phyloP scores from a whole-genome alignment of 331 rosid genomes.

The Malus hybrid region DNA sequence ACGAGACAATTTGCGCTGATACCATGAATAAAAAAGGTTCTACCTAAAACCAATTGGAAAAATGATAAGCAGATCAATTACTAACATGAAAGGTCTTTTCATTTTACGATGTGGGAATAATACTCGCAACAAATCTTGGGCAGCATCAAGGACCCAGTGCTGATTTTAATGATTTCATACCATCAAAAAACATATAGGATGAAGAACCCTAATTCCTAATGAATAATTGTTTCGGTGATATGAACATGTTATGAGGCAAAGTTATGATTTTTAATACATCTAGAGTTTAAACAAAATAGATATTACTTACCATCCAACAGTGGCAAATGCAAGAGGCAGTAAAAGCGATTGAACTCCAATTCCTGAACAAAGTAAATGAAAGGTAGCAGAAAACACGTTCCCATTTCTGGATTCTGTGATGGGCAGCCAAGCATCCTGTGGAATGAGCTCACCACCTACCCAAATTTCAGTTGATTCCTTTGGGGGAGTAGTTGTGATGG shows the following conservation, averaged over 20 bases:
- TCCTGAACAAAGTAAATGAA: conserved; percentile 49
- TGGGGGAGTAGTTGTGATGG: background rate
- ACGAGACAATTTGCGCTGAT: too few relatives aligned
- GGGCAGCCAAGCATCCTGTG: conserved; percentile 55
- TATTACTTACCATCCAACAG: conserved; percentile 64
- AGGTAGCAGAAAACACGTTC: conserved; percentile 26
- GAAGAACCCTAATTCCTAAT: background rate
- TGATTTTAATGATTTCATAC: background rate
- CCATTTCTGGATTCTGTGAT: conserved; percentile 58
- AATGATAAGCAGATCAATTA: too few relatives aligned
- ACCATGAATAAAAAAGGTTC: too few relatives aligned
- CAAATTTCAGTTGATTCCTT: background rate
- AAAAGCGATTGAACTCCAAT: conserved; percentile 54
- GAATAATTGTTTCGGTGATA: too few relatives aligned
- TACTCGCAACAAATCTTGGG: background rate
- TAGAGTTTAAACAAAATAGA: background rate
- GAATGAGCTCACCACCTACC: conserved; percentile 2
- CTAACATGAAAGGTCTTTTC: background rate
- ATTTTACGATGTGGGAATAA: background rate
- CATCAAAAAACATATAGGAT: background rate
- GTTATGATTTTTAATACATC: too few relatives aligned
- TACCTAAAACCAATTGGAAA: too few relatives aligned
- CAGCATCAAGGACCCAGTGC: background rate
- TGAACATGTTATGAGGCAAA: too few relatives aligned
- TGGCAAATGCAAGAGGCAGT: conserved; percentile 52